Percentiles rank a stretch among this genome's conserved stretches.
Conservation (phyloP, 495 filamentous ascomycete species). For the Pyrenula aspistea region DNA sequence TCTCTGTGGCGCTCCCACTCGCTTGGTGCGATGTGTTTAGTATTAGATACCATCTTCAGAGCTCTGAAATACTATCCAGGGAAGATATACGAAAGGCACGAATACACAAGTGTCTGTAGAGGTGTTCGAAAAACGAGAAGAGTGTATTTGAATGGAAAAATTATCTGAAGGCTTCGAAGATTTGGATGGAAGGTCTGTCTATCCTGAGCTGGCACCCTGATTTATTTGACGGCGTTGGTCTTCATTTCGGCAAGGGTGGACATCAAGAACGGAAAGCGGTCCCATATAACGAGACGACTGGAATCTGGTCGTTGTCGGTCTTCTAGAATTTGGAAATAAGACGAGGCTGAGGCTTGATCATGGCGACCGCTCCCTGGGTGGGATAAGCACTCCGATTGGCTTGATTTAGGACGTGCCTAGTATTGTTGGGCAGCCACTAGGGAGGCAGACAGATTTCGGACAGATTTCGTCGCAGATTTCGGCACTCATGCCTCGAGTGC, state of each 20-base stretch:
- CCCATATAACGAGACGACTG: background rate
- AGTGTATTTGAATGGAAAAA: background rate
- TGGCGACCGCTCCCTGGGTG: background rate
- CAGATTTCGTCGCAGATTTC: background rate
- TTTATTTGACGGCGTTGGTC: background rate
- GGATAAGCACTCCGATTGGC: background rate
- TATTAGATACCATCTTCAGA: background rate
- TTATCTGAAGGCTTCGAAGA: background rate
- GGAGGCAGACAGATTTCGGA: background rate
- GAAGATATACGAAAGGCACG: background rate
- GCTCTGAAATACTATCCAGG: background rate
- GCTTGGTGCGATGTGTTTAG: background rate
- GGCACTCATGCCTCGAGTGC: background rate
- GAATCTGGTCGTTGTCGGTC: background rate
- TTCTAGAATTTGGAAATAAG: background rate
- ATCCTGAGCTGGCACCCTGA: background rate
- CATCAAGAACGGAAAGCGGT: background rate
- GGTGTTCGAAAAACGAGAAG: background rate
- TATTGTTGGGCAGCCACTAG: background rate
- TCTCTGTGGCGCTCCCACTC: background rate
- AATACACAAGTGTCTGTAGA: background rate
- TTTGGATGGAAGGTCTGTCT: background rate
- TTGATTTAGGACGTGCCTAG: background rate
- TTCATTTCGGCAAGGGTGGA: background rate
- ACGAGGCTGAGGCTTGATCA: background rate